Evolutionary conservation across 1,284 basidiomycete species (phyloP).

Genomic region (Golubevia pallescens): DNA sequence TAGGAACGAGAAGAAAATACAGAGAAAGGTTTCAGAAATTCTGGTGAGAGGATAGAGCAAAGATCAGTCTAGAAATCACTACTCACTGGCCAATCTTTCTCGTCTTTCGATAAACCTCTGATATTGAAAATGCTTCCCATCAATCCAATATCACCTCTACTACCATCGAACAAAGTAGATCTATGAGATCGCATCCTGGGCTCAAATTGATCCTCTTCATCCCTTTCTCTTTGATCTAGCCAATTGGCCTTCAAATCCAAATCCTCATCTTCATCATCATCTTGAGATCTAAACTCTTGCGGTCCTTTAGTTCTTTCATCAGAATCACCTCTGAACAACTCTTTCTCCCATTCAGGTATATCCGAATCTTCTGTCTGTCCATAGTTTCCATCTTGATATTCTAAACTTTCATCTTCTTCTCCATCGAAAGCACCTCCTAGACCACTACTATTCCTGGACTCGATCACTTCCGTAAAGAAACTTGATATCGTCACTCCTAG

Average conservation of each 20-base stretch:
- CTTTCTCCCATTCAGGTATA: neutral
- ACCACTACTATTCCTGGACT: neutral
- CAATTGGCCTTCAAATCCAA: neutral
- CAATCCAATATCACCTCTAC: slow-evolving; percentile 38
- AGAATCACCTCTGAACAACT: neutral
- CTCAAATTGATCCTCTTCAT: neutral
- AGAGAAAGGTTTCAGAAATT: neutral
- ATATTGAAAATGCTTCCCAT: slow-evolving; percentile 49
- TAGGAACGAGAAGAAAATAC: too few species aligned
- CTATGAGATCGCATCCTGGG: neutral
- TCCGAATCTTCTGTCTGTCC: neutral
- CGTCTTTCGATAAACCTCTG: slow-evolving; percentile 28
- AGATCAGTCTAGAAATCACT: neutral
- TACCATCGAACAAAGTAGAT: slow-evolving; percentile 35
- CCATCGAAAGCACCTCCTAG: neutral
- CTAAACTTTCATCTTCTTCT: neutral
- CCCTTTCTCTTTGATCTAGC: neutral
- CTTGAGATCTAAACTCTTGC: neutral
- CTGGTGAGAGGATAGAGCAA: neutral
- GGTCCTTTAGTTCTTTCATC: neutral
- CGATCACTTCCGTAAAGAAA: slow-evolving; percentile 22
- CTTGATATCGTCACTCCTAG: slow-evolving; percentile 25
- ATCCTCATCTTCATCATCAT: slow-evolving; percentile 15
- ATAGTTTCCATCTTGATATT: neutral
- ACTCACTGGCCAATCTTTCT: slow-evolving; percentile 41